Conservation (phyloP, 2,329 filamentous ascomycete species). For the Boeremia lycopersici region DNA sequence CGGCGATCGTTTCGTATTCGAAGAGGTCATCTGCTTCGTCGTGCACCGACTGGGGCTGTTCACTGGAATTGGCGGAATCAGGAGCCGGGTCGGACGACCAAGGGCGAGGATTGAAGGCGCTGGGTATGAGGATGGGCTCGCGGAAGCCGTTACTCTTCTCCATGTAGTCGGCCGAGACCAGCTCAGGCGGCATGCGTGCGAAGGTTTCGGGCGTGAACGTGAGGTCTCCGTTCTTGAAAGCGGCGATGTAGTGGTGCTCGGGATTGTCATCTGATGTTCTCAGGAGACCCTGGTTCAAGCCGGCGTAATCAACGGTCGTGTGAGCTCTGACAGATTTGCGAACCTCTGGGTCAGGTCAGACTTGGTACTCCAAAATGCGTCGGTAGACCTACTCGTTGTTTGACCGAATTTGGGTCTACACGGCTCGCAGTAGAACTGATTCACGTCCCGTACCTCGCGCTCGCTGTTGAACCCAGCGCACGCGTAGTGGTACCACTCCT, state of each 20-base stretch:
- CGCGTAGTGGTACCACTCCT: constrained; percentile 70
- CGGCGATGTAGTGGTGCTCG: constrained; percentile 71
- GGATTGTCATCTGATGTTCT: constrained; percentile 68
- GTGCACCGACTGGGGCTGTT: constrained; percentile 13
- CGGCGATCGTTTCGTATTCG: constrained; percentile 56
- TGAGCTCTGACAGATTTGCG: constrained; percentile 70
- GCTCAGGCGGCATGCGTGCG: constrained; percentile 66
- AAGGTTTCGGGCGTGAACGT: constrained; percentile 66
- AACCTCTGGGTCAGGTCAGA: constrained; percentile 53
- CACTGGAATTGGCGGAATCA: constrained; percentile 27
- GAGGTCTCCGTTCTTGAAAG: constrained; percentile 69
- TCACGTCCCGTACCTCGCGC: constrained; percentile 67
- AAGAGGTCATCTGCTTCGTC: constrained; percentile 43
- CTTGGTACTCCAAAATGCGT: constrained; percentile 29
- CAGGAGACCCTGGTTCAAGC: constrained; percentile 68
- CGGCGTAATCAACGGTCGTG: constrained; percentile 71
- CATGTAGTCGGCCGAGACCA: constrained; percentile 67
- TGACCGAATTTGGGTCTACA: constrained; percentile 66
- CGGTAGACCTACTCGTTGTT: constrained; percentile 60
- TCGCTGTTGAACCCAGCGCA: constrained; percentile 71
- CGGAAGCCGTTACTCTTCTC: constrained; percentile 68
- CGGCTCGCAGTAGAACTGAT: constrained; percentile 68
- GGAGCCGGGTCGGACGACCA: background rate
- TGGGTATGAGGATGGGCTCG: constrained; percentile 70
- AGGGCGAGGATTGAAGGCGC: constrained; percentile 63